Evolutionary conservation across 164 flowering plant species (phyloP), one percentile per base, ranked within the genome.

Genomic region (Vitis amurensis): DNA sequence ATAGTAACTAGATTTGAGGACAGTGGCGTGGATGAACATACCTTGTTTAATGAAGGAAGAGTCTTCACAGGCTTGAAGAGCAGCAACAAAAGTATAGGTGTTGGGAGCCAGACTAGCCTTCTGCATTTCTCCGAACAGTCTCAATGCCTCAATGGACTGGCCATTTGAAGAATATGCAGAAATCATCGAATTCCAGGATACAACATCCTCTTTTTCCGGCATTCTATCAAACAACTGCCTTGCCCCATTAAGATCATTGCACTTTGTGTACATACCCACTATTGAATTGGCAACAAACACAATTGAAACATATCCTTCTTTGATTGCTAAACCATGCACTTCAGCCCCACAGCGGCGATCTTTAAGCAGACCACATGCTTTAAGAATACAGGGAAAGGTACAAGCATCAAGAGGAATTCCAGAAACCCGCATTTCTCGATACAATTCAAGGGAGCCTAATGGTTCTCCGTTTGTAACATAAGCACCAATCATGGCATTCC

Each of bases 401-500:
- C 64, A 83, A 48, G 93, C 81, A 85, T 94, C 97, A 2, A 76
- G 27, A 14, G 72, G 47, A 64, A 81, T 65, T 9, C 82, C 94
- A 29, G 37, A 76, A 37, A 68, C 62, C 76, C 88, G 78, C 97
- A 92, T 87, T n/a, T 79, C 81, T 11, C 74, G 50, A 65, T 79
- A 92, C 78, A 85, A 67, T 64, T 80, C 77, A 73, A 94, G 70
- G 1, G 92, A 93, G 48, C 63, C 71, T 0, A 51, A 70, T 73
- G 83, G 83, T 8, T 83, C 77, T 50, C 82, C 87, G 68, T 80
- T 74, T 1, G 88, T 72, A 55, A 84, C 84, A 81, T 74, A 90
- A 69, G 86, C 94, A 19, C 97, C 96, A 51, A 91, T 76, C 83
- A 94, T 77, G 0, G 92, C 98, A 87, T 95, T 93, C 92, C 97